A percentile compares a stretch with the other conserved stretches of the same genome.
These are phyloP conservation scores for Somion occarium DNA, from an alignment of 1,284 basidiomycete genomes.

Conservation along the genomic window DNA sequence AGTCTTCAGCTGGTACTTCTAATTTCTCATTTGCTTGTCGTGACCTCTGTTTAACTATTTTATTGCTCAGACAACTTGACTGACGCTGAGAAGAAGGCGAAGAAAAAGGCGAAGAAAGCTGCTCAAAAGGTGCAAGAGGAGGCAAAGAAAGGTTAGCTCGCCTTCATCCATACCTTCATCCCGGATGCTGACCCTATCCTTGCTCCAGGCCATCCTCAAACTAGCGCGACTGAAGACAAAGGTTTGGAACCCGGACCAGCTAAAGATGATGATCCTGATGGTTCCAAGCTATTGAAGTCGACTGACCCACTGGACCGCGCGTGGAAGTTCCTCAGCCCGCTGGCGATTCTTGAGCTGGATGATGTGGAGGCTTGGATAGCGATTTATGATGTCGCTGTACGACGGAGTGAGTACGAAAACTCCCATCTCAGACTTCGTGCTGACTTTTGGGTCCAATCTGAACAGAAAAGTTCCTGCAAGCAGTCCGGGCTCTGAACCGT, in stretches of 20 bases:
- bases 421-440: background rate
- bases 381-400: constrained; percentile 77
- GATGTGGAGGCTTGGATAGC: constrained; percentile 72
- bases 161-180: background rate
- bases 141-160: constrained; percentile 47
- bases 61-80: constrained; percentile 37
- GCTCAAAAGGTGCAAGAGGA: constrained; percentile 67
- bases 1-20: constrained; percentile 32
- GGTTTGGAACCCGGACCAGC: constrained; percentile 57
- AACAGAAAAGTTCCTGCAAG: constrained; percentile 83
- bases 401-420: constrained; percentile 56
- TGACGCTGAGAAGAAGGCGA: constrained; percentile 80
- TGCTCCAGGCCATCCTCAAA: background rate
- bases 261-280: constrained; percentile 85
- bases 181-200: background rate
- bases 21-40: constrained; percentile 3
- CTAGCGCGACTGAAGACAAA: constrained; percentile 60
- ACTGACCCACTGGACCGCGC: constrained; percentile 77
- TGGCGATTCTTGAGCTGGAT: constrained; percentile 49
- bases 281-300: constrained; percentile 61
- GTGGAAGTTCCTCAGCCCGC: constrained; percentile 65
- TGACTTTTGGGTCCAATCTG: too few relatives aligned
- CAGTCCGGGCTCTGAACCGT: constrained; percentile 62
- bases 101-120: constrained; percentile 83
- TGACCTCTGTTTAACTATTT: background rate